Evolutionary conservation across 371 early-diverging fungal genomes (phyloP), one percentile per base, ranked within the genome.

Genomic region (Chytridiales sp.): DNA sequence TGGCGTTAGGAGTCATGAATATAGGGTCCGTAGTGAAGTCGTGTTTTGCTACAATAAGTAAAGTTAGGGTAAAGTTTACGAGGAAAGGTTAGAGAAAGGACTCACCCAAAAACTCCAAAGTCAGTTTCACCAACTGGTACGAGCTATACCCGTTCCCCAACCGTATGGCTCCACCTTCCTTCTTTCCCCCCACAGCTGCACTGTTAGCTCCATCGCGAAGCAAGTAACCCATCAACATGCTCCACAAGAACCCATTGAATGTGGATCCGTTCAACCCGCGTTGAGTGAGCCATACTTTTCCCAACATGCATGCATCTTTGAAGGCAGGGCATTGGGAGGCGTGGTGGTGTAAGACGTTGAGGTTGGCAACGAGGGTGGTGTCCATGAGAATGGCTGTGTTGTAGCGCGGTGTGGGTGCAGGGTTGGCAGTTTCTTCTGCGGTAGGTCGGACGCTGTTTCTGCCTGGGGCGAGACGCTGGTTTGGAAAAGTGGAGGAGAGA

Each of bases 141-240:
- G 92, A 88, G 68, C 88, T 89, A 67, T 87, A 89, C 24, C 82
- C 82, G 13, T 87, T 74, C 13, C 82, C 77, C 24, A 92, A 64
- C 49, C 84, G 82, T 54, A 82, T 82, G 4, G 75, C 75, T 2
- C 82, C 85, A 19, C 79, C 77, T 19, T 39, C 30, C 21, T 48
- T 39, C 21, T 50, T 53, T 22, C 22, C 47, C n/a, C n/a, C n/a
- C n/a, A n/a, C n/a, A n/a, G n/a, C n/a, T n/a, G n/a, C n/a, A n/a
- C n/a, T n/a, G 17, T 80, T 70, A 19, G 79, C 78, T 26, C 86
- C 86, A 6, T 81, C 78, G 52, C 88, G 84, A 51, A 95, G 69
- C 41, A 97, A 73, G 65, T 88, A 93, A 0, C 85, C 91, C 81
- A 94, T 84, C 24, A 94, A 48, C 91, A 95, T 89, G 32, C 87